Evolutionary conservation across 257 asterid genomes (phyloP), one percentile per base, ranked within the genome.

Genomic region (Cynanchum wilfordii): DNA sequence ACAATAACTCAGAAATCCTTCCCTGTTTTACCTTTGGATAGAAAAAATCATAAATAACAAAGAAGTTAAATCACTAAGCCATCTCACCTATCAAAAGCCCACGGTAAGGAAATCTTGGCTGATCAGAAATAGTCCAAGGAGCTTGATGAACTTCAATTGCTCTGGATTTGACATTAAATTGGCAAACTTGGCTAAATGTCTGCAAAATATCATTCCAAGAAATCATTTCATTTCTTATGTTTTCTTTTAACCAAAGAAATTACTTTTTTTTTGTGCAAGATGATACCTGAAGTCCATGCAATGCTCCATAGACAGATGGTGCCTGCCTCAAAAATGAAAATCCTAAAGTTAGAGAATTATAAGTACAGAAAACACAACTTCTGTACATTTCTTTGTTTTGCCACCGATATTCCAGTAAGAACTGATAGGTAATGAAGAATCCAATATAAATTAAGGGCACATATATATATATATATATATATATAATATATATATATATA

Each of bases 101-200:
- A 58, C 99, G 90, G 78, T 87, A 90, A 3, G 96, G 73, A 81
- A 94, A 94, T 76, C 99, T 83, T 45, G 99, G 99, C 80, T 78
- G 86, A 86, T 94, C 99, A 72, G 72, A 74, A 57, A 94, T 72
- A 59, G 85, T 86, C 97, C 96, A 91, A 29, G 99, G 99, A 64
- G 86, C 93, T 77, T 88, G 94, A 85, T 80, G 84, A 63, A 91
- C 85, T 76, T 79, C 74, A 75, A 91, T 85, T 49, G 85, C 89
- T 76, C 93, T 82, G 50, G 90, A 68, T 33, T 77, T 80, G 49
- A 86, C 51, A 80, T 84, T 79, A 64, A 82, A 91, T 62, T 69
- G 79, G 87, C 97, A 94, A n/a, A 87, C 66, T 84, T 94, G 99
- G 84, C 99, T 94, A 78, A 94, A 91, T 69, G 99, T 94, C 99